Base-by-base conservation (phyloP, 495 filamentous ascomycete species). In the Aspergillus sclerotiicarbonarius region DNA sequence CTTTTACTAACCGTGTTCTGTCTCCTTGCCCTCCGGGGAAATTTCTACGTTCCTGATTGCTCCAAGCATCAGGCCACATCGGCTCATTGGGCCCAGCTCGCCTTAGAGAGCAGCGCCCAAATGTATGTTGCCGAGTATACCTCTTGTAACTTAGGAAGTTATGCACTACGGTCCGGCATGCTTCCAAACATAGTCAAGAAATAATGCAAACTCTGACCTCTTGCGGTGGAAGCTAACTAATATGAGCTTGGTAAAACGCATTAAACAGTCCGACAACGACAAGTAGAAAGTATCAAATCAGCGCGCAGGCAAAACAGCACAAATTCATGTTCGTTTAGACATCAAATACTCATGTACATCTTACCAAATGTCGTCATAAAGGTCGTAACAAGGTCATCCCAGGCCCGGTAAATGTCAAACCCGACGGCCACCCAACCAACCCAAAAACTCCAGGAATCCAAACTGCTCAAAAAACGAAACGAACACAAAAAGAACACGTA, bases 291-390 rank as follows among this genome's bases (percentile, higher is more conserved):
- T 54, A 20, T 56, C 48, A 60, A 61, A 59, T 45, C 35, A 54
- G 18, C 13, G 16, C 35, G 39, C 8, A 48, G 6, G n/a, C 19
- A 46, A 53, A 62, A 62, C 48, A 64, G 62, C 60, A 54, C 2
- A 63, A 52, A 62, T 62, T 49, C 65, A 67, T 50, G 65, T 66
- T 71, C 62, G 62, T 69, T 65, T 70, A 71, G 67, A 69, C 71
- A 69, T 73, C 54, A 65, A 68, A 74, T 73, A 68, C 61, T 74
- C 75, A 72, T 76, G 70, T 74, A 73, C 73, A 73, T 76, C 74
- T 72, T 76, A 67, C 61, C 70, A 69, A 53, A 61, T 63, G 45
- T 77, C 70, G 64, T 77, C 68, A 70, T 73, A 68, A 75, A 75
- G 62, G 68, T 78, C 72, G 66, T 78, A 66, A 70, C 59, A 67